A percentile compares a stretch with the other conserved stretches of the same genome.
Conservation (phyloP, 2,329 filamentous ascomycete genomes). For the Epichloe aotearoae region DNA sequence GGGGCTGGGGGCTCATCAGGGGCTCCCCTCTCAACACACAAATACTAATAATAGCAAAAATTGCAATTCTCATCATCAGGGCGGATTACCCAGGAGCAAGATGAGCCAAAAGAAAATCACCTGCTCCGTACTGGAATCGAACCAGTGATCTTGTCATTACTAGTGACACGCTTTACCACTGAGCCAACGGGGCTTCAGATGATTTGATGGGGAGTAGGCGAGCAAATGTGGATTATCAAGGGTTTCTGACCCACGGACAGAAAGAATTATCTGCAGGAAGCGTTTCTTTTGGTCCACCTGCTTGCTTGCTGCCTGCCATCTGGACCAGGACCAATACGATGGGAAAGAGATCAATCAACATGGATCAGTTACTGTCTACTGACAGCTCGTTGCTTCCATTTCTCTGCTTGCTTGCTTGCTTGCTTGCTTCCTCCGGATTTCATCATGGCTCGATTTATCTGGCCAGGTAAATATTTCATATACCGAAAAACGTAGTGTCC, state of each 20-base stretch:
- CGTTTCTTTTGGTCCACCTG: neutral
- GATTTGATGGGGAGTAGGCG: fast-evolving
- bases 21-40: too few relatives aligned
- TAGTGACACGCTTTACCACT: conserved; percentile 25
- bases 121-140: conserved; percentile 22
- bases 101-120: neutral
- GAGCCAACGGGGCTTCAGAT: conserved; percentile 18
- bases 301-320: neutral
- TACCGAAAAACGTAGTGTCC: conserved; percentile 21
- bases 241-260: neutral
- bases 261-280: neutral
- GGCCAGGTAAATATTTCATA: conserved; percentile 15
- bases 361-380: too few relatives aligned
- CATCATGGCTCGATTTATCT: neutral
- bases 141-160: conserved; percentile 24
- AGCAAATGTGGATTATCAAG: conserved; percentile 2
- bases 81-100: neutral
- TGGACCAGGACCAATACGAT: neutral
- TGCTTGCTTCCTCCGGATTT: too few relatives aligned
- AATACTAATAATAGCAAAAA: too few relatives aligned
- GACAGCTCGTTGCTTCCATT: neutral
- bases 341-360: neutral
- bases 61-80: too few relatives aligned
- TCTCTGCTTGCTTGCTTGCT: neutral
- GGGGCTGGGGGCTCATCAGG: too few relatives aligned